phyloP scores from a whole-genome alignment of 768 basidiomycete genomes.

The Serendipita sp. region DNA sequence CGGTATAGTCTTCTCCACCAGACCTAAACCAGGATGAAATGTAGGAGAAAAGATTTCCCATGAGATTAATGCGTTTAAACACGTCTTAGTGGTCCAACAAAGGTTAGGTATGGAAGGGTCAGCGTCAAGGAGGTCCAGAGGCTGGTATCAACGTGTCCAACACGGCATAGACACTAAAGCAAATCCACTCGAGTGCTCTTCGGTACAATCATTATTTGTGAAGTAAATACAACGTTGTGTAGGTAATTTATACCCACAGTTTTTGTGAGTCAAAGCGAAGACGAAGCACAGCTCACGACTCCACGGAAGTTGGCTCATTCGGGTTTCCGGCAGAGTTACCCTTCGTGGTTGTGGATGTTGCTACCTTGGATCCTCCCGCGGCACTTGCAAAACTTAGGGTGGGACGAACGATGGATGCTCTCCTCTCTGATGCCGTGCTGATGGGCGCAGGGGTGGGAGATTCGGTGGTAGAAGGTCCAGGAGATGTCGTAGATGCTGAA shows the following conservation, averaged over 20 bases:
- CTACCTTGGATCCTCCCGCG: conserved; percentile 19
- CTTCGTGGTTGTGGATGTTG: too few species aligned
- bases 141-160: too few species aligned
- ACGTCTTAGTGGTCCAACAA: too few species aligned
- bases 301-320: too few species aligned
- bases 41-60: background rate
- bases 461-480: conserved; percentile 8
- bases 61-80: background rate
- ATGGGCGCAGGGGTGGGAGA: conserved; percentile 11
- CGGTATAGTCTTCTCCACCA: background rate
- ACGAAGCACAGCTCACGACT: too few species aligned
- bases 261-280: too few species aligned
- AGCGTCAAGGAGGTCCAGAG: too few species aligned
- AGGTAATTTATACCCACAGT: background rate
- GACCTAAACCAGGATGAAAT: background rate
- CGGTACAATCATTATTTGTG: background rate
- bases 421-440: conserved; percentile 10
- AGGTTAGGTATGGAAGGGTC: too few species aligned
- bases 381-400: conserved; percentile 71
- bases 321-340: too few species aligned
- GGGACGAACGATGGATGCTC: conserved; percentile 42
- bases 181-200: too few species aligned
- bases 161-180: too few species aligned
- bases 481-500: conserved; percentile 15
- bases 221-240: background rate